Conservation (phyloP, 176 grass and related monocot species). For the Tuctoria greenei region DNA sequence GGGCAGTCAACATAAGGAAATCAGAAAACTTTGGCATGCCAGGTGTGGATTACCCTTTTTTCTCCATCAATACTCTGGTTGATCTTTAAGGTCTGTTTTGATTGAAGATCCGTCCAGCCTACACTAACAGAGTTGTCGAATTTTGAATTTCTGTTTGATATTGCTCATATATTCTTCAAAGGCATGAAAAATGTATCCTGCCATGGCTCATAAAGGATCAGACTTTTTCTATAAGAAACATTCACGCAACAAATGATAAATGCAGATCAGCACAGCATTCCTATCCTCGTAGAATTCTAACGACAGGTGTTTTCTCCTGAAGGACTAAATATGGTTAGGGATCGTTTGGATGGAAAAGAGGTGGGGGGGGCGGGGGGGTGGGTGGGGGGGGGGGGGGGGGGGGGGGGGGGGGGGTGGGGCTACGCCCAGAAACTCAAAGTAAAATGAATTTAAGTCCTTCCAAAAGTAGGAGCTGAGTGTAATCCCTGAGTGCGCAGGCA, state of each 20-base stretch:
- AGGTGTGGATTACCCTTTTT: not conserved
- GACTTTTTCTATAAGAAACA: not conserved
- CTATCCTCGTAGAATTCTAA: not conserved
- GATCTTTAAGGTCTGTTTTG: not conserved
- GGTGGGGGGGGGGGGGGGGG: no score
- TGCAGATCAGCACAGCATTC: not conserved
- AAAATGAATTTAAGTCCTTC: no score
- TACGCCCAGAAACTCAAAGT: no score
- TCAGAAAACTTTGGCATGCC: not conserved
- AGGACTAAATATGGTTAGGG: not conserved
- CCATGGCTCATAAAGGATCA: no score
- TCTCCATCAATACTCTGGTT: not conserved
- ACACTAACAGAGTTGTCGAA: not conserved
- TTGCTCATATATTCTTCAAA: not conserved
- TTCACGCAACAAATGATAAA: not conserved
- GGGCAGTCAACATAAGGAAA: not conserved
- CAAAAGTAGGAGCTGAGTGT: no score
- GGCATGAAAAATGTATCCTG: not conserved
- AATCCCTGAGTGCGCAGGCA: no score
- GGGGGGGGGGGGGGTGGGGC: no score
- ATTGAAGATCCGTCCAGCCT: not conserved
- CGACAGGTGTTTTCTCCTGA: not conserved
- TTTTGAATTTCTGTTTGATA: not conserved
- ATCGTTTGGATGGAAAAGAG: not conserved
- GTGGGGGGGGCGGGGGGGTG: no score